Conservation (phyloP, 1,139 yeast species). For the Candida smagusa region DNA sequence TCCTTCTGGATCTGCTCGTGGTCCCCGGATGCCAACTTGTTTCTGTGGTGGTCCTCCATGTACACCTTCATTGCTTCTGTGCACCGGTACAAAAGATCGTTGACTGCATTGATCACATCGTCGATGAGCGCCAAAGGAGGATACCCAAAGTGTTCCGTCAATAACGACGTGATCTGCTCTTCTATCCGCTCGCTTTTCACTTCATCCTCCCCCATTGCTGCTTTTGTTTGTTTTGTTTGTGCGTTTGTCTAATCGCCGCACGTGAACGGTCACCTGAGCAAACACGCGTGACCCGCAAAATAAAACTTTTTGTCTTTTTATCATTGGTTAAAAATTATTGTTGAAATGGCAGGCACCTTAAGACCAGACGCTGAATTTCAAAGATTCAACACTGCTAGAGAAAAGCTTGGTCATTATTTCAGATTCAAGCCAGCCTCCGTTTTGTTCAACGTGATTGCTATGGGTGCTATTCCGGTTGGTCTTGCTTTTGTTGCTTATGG, state of each 20-base stretch:
- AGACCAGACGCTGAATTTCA: conserved; percentile 44
- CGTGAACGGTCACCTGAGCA: background rate
- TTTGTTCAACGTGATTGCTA: conserved; percentile 31
- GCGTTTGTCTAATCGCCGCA: background rate
- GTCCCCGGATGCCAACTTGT: conserved; percentile 14
- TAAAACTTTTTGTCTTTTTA: background rate
- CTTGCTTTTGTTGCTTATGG: conserved; percentile 36
- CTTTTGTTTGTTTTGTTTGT: conserved; percentile 8
- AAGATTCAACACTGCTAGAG: conserved; percentile 43
- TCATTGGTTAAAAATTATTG: conserved; percentile 1
- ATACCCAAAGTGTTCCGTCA: conserved; percentile 85
- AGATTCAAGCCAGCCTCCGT: conserved; percentile 43
- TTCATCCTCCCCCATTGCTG: background rate
- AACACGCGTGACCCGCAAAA: background rate
- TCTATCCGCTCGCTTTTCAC: conserved; percentile 15
- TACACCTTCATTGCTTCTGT: conserved; percentile 76
- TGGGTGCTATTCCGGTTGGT: conserved; percentile 41
- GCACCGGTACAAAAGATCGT: conserved; percentile 80
- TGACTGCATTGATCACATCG: conserved; percentile 86
- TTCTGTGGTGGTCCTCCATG: conserved; percentile 14
- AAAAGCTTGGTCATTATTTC: conserved; percentile 41
- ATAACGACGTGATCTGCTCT: conserved; percentile 49
- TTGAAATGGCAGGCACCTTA: conserved; percentile 43
- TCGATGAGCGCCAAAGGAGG: conserved; percentile 86
- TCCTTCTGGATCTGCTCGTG: conserved; percentile 33